A percentile compares a stretch with the other conserved stretches of the same genome.
Evolutionary conservation across 371 early-diverging fungal species (phyloP).

Genomic region (Syncephalastrum contaminatum): DNA sequence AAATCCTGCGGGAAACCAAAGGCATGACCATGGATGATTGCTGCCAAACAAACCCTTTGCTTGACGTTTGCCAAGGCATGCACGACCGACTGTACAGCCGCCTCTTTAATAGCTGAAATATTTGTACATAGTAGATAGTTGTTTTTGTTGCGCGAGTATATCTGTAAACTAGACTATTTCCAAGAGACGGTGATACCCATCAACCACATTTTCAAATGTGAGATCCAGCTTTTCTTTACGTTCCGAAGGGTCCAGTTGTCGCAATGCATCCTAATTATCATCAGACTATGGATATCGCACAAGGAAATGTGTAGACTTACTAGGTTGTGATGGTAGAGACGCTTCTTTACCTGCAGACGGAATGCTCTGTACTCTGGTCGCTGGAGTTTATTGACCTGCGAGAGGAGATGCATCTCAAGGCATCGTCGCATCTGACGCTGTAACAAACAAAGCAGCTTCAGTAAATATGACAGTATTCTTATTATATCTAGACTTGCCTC

Average conservation of each 20-base stretch:
- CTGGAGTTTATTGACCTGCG: constrained; percentile 53
- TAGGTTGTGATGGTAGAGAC: constrained; percentile 77
- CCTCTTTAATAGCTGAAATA: constrained; percentile 76
- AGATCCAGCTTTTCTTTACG: constrained; percentile 72
- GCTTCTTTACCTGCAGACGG: constrained; percentile 78
- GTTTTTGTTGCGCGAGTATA: not conserved
- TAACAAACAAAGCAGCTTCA: constrained; percentile 1
- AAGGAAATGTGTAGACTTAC: constrained; percentile 28
- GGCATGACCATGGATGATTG: constrained; percentile 53
- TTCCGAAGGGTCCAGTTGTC: constrained; percentile 62
- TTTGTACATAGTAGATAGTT: too few species aligned
- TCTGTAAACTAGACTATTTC: constrained; percentile 39
- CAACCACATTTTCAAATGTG: constrained; percentile 70
- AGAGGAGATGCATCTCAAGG: constrained; percentile 73
- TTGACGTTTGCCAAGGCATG: constrained; percentile 87
- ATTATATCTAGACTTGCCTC: constrained; percentile 31
- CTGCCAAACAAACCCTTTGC: constrained; percentile 69
- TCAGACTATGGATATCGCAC: not conserved
- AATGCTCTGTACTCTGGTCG: constrained; percentile 53
- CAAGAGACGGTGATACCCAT: constrained; percentile 77
- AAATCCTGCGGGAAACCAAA: constrained; percentile 42
- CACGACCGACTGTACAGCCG: constrained; percentile 88
- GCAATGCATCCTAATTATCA: constrained; percentile 55
- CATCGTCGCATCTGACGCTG: constrained; percentile 79
- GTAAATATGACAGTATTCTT: not conserved